Evolutionary conservation across 495 filamentous ascomycete species (phyloP).

Genomic region (Evernia prunastri): DNA sequence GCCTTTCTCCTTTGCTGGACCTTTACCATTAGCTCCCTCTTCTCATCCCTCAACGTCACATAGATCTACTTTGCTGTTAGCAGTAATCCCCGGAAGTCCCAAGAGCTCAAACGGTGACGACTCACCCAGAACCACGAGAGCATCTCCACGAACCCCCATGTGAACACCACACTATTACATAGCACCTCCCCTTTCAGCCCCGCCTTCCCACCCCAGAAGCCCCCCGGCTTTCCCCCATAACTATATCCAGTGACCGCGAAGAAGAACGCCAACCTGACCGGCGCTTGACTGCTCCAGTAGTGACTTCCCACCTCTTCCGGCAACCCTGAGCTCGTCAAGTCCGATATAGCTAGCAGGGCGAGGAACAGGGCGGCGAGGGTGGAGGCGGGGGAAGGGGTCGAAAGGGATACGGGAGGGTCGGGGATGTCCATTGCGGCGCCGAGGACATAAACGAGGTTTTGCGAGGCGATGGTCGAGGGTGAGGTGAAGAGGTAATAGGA

Average conservation of each 20-base stretch:
- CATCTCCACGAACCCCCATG: slow-evolving; percentile 78
- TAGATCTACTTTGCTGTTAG: slow-evolving; percentile 24
- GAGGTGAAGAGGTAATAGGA: slow-evolving; percentile 74
- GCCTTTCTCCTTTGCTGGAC: slow-evolving; percentile 32
- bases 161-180: slow-evolving; percentile 75
- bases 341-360: slow-evolving; percentile 57
- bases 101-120: slow-evolving; percentile 15
- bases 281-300: slow-evolving; percentile 67
- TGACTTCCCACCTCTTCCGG: slow-evolving; percentile 59
- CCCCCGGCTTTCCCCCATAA: slow-evolving; percentile 49
- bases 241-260: slow-evolving; percentile 61
- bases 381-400: slow-evolving; percentile 55
- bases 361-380: slow-evolving; percentile 68
- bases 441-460: slow-evolving; percentile 73
- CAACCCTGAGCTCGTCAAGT: slow-evolving; percentile 65
- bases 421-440: slow-evolving; percentile 71
- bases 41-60: slow-evolving; percentile 49
- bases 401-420: slow-evolving; percentile 45
- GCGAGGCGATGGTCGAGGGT: slow-evolving; percentile 64
- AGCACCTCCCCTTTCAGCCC: slow-evolving; percentile 42
- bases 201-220: slow-evolving; percentile 23
- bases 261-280: slow-evolving; percentile 58
- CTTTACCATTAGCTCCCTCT: slow-evolving; percentile 32
- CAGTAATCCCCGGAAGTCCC: not conserved
- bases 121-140: slow-evolving; percentile 81